Evolutionary conservation across 225 moss, liverwort and hornwort genomes (phyloP).

Genomic region (Marchantia paleacea): DNA sequence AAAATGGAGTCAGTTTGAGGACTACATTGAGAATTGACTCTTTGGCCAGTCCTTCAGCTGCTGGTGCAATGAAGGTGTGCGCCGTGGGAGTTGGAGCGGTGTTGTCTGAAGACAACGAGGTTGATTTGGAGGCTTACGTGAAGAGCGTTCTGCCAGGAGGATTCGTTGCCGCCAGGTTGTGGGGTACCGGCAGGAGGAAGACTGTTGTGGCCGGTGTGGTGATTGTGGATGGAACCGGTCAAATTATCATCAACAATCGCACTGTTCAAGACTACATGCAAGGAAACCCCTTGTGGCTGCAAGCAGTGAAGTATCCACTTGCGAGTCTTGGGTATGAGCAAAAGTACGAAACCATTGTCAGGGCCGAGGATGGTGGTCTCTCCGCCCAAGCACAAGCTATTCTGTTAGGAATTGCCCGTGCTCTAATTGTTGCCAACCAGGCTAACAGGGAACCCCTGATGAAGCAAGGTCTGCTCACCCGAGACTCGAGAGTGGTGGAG

Average conservation of each 20-base stretch:
- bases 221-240: constrained; percentile 74
- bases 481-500: constrained; percentile 89
- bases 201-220: constrained; percentile 80
- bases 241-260: constrained; percentile 82
- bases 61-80: constrained; percentile 14
- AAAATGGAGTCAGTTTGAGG: constrained; percentile 40
- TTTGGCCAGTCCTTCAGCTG: background rate
- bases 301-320: constrained; percentile 85
- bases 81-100: constrained; percentile 24
- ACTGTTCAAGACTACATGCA: constrained; percentile 87
- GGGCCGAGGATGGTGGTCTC: constrained; percentile 79
- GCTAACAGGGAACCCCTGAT: constrained; percentile 91
- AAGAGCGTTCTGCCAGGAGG: constrained; percentile 84
- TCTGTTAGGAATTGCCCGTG: constrained; percentile 80
- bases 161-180: constrained; percentile 73
- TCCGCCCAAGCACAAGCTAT: constrained; percentile 97
- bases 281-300: constrained; percentile 60
- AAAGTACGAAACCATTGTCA: constrained; percentile 78
- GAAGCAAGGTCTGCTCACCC: constrained; percentile 90
- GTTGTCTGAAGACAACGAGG: constrained; percentile 30
- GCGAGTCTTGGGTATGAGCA: constrained; percentile 87
- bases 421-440: constrained; percentile 80
- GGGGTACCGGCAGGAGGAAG: constrained; percentile 81
- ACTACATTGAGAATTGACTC: constrained; percentile 22
- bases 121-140: constrained; percentile 62